These are phyloP conservation scores for Thermomyces lanuginosus DNA, from an alignment of 2,329 filamentous ascomycete genomes.

Conservation along the genomic window DNA sequence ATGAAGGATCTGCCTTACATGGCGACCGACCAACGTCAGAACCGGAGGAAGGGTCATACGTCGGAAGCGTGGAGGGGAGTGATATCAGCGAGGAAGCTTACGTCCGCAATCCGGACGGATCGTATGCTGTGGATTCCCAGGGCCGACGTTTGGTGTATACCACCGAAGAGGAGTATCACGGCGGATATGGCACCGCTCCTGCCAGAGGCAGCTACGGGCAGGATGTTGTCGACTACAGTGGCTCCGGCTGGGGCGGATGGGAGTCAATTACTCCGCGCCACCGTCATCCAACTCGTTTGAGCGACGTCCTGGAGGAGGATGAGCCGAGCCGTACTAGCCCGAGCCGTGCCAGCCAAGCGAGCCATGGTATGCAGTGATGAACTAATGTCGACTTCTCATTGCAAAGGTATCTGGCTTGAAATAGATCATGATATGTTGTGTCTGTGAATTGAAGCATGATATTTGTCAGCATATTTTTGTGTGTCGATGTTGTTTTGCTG, in stretches of 20 bases:
- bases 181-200: conserved; percentile 18
- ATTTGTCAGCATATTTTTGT: no score
- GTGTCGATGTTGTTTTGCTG: no score
- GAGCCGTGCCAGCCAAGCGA: conserved; percentile 35
- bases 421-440: no score
- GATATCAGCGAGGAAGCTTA: conserved; percentile 58
- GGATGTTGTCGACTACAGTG: conserved; percentile 45
- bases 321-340: conserved; percentile 58
- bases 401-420: no score
- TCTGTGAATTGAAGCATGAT: no score
- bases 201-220: conserved; percentile 19
- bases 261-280: conserved; percentile 56
- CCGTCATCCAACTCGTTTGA: conserved; percentile 74
- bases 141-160: conserved; percentile 44
- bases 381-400: no score
- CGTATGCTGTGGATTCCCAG: conserved; percentile 44
- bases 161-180: conserved; percentile 40
- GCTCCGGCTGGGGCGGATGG: conserved; percentile 55
- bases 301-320: conserved; percentile 76
- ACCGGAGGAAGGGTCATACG: conserved; percentile 32
- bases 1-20: conserved; percentile 19
- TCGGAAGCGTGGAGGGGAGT: conserved; percentile 35
- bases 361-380: conserved; percentile 19
- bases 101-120: conserved; percentile 44
- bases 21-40: conserved; percentile 27